Conservation (phyloP, 192 early-diverging fungal genomes). For the Geranomyces michiganensis region DNA sequence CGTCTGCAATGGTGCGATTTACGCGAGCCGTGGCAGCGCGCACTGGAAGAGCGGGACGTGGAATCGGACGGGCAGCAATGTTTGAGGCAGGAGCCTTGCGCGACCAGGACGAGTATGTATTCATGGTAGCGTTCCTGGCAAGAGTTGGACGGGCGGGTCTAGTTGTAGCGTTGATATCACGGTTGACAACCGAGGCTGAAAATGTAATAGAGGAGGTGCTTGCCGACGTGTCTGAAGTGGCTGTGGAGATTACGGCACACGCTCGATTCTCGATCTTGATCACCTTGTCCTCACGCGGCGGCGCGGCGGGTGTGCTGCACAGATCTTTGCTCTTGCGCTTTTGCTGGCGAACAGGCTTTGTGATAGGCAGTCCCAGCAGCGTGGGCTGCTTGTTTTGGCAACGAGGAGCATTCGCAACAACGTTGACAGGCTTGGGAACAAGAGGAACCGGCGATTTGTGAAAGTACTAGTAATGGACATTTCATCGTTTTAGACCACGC, state of each 20-base stretch:
- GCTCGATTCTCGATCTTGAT: neutral
- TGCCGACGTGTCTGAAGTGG: neutral
- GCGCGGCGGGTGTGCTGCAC: constrained; percentile 11
- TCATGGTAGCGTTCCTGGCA: neutral
- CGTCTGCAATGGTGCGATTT: too few species aligned
- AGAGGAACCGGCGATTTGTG: neutral
- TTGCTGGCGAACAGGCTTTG: constrained; percentile 8
- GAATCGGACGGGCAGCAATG: too few species aligned
- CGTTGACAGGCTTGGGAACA: neutral
- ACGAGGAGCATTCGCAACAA: neutral
- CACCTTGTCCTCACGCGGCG: neutral
- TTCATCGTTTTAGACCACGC: too few species aligned
- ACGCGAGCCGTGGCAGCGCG: too few species aligned
- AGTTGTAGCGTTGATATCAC: too few species aligned
- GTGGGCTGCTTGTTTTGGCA: neutral
- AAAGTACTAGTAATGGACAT: neutral
- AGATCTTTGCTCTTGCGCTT: constrained; percentile 31
- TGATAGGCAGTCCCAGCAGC: constrained; percentile 6
- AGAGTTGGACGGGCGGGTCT: neutral
- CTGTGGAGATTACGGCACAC: neutral
- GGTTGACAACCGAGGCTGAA: too few species aligned
- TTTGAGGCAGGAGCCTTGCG: neutral
- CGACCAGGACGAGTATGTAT: neutral
- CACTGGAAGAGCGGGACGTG: too few species aligned
- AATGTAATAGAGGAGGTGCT: too few species aligned